Conservation (phyloP, 2,329 filamentous ascomycete genomes). For the Aotearoamyces nothofagi region DNA sequence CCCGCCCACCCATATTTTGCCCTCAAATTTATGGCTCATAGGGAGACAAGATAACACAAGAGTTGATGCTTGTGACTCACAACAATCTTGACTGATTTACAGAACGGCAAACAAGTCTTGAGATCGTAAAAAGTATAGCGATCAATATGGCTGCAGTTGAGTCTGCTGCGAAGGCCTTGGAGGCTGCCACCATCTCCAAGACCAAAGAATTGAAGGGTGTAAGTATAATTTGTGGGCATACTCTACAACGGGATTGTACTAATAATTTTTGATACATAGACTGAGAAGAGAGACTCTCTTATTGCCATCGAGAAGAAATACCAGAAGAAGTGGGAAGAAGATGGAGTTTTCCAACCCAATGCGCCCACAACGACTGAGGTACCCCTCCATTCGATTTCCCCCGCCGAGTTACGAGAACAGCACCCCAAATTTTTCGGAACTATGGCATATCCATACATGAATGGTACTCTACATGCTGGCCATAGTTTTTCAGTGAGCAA, state of each 20-base stretch:
- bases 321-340: conserved; percentile 68
- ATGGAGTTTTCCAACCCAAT: conserved; percentile 69
- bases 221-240: conserved; percentile 15
- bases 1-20: too few relatives aligned
- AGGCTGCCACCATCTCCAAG: conserved; percentile 36
- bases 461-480: conserved; percentile 76
- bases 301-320: conserved; percentile 83
- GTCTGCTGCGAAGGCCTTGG: conserved; percentile 27
- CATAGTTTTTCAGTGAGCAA: conserved; percentile 89
- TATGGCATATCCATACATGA: conserved; percentile 71
- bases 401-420: conserved; percentile 62
- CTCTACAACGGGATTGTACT: conserved; percentile 8
- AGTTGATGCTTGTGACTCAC: conserved; percentile 2
- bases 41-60: too few relatives aligned
- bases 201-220: conserved; percentile 46
- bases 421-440: conserved; percentile 84
- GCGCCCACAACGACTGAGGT: conserved; percentile 69
- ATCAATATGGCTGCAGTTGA: conserved; percentile 24
- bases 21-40: too few relatives aligned
- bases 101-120: conserved; percentile 2
- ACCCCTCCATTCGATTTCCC: conserved; percentile 56
- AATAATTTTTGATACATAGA: conserved; percentile 29
- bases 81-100: too few relatives aligned
- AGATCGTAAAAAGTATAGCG: too few relatives aligned
- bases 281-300: conserved; percentile 74